These are phyloP conservation scores for Ogataea neopini DNA, from an alignment of 805 yeast species.

Conservation along the genomic window DNA sequence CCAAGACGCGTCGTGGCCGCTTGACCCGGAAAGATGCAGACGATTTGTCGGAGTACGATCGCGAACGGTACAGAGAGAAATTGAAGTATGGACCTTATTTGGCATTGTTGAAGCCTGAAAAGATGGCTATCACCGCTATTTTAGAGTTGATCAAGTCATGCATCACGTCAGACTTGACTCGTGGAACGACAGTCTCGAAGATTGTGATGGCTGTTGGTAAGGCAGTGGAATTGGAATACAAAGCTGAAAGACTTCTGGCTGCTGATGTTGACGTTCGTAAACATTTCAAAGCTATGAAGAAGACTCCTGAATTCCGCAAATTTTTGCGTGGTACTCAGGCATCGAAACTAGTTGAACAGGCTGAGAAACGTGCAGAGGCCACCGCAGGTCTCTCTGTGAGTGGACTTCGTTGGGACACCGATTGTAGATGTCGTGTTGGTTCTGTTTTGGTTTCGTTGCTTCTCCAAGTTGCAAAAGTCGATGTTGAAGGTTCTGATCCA, in stretches of 20 bases:
- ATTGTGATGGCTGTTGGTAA: constrained; percentile 81
- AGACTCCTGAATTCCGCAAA: constrained; percentile 43
- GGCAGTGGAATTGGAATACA: constrained; percentile 82
- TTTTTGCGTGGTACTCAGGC: constrained; percentile 38
- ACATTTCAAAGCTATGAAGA: constrained; percentile 50
- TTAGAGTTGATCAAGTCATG: constrained; percentile 75
- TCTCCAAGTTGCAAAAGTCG: constrained; percentile 78
- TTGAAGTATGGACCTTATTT: constrained; percentile 76
- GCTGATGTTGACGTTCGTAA: constrained; percentile 57
- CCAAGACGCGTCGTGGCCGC: background rate
- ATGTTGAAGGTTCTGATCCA: constrained; percentile 81
- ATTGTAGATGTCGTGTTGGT: constrained; percentile 66
- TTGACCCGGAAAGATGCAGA: constrained; percentile 13
- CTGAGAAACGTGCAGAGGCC: constrained; percentile 25
- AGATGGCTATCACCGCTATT: constrained; percentile 80
- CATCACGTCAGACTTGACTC: constrained; percentile 71
- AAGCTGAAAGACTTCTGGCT: constrained; percentile 63
- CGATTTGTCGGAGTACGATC: constrained; percentile 14
- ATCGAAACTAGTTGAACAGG: constrained; percentile 28
- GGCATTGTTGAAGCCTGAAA: constrained; percentile 70
- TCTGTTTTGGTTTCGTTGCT: constrained; percentile 73
- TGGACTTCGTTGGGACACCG: constrained; percentile 32
- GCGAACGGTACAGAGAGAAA: constrained; percentile 37
- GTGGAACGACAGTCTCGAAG: constrained; percentile 82
- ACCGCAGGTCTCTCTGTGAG: constrained; percentile 19